A percentile compares a stretch with the other conserved stretches of the same genome.
Evolutionary conservation across 345 rosid genomes (phyloP).

Genomic region (Eucalyptus polybractea): DNA sequence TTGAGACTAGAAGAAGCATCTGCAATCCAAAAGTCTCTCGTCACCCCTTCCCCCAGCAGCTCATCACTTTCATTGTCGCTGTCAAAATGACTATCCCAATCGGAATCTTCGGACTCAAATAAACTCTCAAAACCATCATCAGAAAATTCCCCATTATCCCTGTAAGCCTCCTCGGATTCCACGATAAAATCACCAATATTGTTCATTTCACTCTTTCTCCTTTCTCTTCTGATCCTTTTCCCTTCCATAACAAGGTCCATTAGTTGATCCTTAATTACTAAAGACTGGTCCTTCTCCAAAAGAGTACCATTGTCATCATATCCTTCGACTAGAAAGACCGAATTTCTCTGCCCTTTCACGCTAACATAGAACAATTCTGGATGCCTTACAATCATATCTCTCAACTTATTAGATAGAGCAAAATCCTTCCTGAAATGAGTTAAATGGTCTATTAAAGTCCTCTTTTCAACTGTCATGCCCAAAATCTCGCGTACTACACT

Average conservation of each 20-base stretch:
- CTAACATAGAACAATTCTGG: constrained; percentile 83
- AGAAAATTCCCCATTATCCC: constrained; percentile 17
- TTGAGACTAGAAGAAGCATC: constrained; percentile 2
- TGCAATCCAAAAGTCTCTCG: constrained; percentile 45
- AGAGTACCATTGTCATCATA: constrained; percentile 58
- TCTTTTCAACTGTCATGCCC: constrained; percentile 62
- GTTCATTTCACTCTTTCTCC: constrained; percentile 16
- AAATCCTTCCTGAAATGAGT: constrained; percentile 87
- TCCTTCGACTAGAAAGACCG: constrained; percentile 63
- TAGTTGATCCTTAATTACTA: constrained; percentile 34
- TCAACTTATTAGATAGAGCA: constrained; percentile 54
- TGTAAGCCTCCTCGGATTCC: neutral
- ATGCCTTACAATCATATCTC: constrained; percentile 67
- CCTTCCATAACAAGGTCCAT: constrained; percentile 55
- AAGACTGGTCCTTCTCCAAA: constrained; percentile 41
- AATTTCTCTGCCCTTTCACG: constrained; percentile 66
- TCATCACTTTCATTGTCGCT: neutral
- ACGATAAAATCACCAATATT: neutral
- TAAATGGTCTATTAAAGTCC: constrained; percentile 73
- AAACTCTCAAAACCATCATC: constrained; percentile 70
- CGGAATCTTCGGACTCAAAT: constrained; percentile 46
- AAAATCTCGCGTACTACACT: constrained; percentile 56
- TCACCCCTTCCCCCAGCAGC: neutral
- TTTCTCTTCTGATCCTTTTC: constrained; percentile 54
- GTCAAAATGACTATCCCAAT: constrained; percentile 26